A percentile compares a stretch with the other conserved stretches of the same genome.
phyloP scores from a whole-genome alignment of 352 stramenopile genomes.

The Ophiocytium majus region DNA sequence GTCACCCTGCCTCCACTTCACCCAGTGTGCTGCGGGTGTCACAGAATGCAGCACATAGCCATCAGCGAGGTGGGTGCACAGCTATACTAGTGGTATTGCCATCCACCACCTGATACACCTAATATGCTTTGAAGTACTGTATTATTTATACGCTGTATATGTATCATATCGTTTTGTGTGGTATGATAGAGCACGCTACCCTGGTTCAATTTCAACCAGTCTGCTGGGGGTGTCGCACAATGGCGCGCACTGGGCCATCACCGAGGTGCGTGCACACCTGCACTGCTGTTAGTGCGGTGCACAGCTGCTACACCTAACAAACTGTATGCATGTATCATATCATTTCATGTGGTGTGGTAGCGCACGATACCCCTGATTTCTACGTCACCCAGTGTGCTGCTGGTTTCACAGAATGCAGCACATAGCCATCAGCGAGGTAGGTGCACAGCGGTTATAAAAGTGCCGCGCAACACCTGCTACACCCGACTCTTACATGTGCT shows the following conservation, averaged over 20 bases:
- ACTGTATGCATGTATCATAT: background rate
- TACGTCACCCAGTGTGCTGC: too few species aligned
- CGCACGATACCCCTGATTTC: too few species aligned
- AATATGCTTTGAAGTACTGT: too few species aligned
- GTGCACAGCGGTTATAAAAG: background rate
- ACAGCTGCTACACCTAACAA: background rate
- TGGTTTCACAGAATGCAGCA: background rate
- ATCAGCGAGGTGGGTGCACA: constrained; percentile 22
- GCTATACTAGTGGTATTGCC: background rate
- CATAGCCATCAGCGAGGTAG: constrained; percentile 15
- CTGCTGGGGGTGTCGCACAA: constrained; percentile 7
- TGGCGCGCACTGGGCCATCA: constrained; percentile 10
- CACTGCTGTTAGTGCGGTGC: background rate
- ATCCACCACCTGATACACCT: background rate
- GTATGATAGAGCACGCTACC: background rate
- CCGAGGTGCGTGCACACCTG: constrained; percentile 16
- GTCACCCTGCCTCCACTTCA: too few species aligned
- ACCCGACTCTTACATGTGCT: too few species aligned
- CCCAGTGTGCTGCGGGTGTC: background rate
- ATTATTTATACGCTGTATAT: background rate
- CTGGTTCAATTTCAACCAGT: too few species aligned
- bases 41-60: background rate
- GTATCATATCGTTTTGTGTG: background rate
- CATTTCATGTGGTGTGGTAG: background rate
- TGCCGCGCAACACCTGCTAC: background rate